A percentile compares a stretch with the other conserved stretches of the same genome.
These are phyloP conservation scores for Nepenthes alata DNA, from an alignment of 179 eudicot species.

Conservation along the genomic window DNA sequence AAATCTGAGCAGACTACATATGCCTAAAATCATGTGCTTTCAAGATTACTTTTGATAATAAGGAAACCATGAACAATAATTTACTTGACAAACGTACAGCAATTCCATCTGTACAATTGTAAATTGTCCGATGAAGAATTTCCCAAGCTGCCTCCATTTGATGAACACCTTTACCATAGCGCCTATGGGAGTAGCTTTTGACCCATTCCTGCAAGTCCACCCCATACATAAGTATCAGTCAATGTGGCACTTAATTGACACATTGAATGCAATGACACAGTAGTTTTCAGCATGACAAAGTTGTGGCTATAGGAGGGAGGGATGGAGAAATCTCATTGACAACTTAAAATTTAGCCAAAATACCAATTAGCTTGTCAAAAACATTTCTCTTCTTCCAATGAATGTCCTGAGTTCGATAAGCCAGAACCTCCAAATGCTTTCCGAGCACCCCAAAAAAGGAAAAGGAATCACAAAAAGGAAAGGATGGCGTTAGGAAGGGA, in stretches of 20 bases:
- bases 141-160: constrained; percentile 86
- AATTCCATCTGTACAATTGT: constrained; percentile 91
- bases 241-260: constrained; percentile 3
- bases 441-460: too few relatives aligned
- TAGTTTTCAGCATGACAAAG: background rate
- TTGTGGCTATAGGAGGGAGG: background rate
- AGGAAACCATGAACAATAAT: constrained; percentile 1
- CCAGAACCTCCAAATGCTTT: too few relatives aligned
- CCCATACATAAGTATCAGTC: constrained; percentile 5
- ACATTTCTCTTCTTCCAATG: too few relatives aligned
- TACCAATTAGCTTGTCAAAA: too few relatives aligned
- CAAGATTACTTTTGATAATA: background rate
- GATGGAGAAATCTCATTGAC: too few relatives aligned
- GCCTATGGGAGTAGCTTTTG: constrained; percentile 60
- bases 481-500: too few relatives aligned
- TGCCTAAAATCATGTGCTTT: too few relatives aligned
- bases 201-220: constrained; percentile 66
- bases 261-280: background rate
- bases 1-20: background rate
- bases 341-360: too few relatives aligned
- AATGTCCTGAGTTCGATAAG: too few relatives aligned
- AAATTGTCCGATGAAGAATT: constrained; percentile 66
- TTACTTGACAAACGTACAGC: constrained; percentile 47
- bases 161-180: constrained; percentile 66
- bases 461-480: too few relatives aligned